Conservation (phyloP, 2,329 filamentous ascomycete genomes). For the Nigrospora oryzae region DNA sequence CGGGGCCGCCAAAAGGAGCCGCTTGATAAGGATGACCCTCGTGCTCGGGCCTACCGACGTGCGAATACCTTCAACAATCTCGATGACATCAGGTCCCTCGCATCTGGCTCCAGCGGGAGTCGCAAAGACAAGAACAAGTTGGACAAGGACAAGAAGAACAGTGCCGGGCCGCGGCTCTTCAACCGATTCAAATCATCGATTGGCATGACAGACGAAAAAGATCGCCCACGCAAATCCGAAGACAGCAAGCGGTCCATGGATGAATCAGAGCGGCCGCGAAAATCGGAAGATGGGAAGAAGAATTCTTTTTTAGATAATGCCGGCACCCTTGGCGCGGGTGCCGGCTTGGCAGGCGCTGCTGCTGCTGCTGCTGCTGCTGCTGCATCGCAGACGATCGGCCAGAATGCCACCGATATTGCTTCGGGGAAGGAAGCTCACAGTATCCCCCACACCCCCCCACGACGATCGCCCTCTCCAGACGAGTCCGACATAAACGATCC, state of each 20-base stretch:
- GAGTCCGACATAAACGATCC: constrained; percentile 39
- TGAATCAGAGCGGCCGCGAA: constrained; percentile 18
- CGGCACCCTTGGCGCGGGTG: constrained; percentile 63
- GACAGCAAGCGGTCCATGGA: constrained; percentile 10
- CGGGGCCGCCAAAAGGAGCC: constrained; percentile 21
- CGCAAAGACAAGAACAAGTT: constrained; percentile 16
- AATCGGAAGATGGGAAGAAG: constrained; percentile 25
- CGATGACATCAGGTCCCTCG: constrained; percentile 37
- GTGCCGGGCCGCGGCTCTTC: constrained; percentile 36
- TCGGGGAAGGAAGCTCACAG: constrained; percentile 26
- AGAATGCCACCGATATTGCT: constrained; percentile 37
- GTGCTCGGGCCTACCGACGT: no score
- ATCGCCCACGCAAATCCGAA: constrained; percentile 17
- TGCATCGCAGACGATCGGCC: constrained; percentile 28
- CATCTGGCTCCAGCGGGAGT: constrained; percentile 28
- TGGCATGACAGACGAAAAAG: constrained; percentile 23
- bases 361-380: constrained; percentile 18
- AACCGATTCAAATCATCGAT: constrained; percentile 36
- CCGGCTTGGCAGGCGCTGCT: constrained; percentile 48
- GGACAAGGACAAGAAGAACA: constrained; percentile 27
- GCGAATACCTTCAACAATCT: constrained; percentile 28
- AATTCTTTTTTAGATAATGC: constrained; percentile 66
- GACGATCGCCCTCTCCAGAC: constrained; percentile 11
- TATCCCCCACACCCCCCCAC: constrained; percentile 11
- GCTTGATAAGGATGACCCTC: constrained; percentile 12